These are phyloP conservation scores for Colletotrichum simmondsii DNA, from an alignment of 2,329 filamentous ascomycete genomes.

Conservation along the genomic window DNA sequence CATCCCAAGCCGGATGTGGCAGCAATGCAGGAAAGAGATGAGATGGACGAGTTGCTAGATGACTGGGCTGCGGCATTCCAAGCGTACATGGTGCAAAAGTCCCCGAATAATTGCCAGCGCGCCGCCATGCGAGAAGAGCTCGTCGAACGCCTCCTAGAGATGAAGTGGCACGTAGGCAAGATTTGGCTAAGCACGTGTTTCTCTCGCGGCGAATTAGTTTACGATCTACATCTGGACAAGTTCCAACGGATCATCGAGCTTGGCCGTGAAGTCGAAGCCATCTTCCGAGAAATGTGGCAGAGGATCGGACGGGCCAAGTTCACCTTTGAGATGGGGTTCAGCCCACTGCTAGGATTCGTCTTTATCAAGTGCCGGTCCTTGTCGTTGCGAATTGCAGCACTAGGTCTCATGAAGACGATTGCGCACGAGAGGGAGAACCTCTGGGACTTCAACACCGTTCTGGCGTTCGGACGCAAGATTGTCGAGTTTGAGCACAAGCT, in stretches of 20 bases:
- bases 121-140: conserved; percentile 9
- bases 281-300: not conserved
- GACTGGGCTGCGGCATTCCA: conserved; percentile 44
- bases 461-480: conserved; percentile 43
- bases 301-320: conserved; percentile 41
- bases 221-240: conserved; percentile 43
- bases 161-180: conserved; percentile 44
- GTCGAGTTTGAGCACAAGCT: conserved; percentile 53
- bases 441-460: conserved; percentile 48
- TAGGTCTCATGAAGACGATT: conserved; percentile 44
- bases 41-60: conserved; percentile 38
- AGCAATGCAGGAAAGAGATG: conserved; percentile 38
- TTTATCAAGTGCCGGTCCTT: conserved; percentile 52
- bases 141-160: conserved; percentile 39
- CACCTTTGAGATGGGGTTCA: conserved; percentile 53
- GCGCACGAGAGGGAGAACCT: conserved; percentile 46
- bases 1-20: conserved; percentile 23
- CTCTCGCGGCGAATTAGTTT: conserved; percentile 44
- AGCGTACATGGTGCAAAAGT: not conserved
- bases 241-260: conserved; percentile 45
- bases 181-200: conserved; percentile 48
- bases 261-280: conserved; percentile 36
- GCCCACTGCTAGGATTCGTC: conserved; percentile 50
- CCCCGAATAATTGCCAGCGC: not conserved
- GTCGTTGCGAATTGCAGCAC: conserved; percentile 44